Evolutionary conservation across 306 rosid species (phyloP).

Genomic region (Quercus bicolor): DNA sequence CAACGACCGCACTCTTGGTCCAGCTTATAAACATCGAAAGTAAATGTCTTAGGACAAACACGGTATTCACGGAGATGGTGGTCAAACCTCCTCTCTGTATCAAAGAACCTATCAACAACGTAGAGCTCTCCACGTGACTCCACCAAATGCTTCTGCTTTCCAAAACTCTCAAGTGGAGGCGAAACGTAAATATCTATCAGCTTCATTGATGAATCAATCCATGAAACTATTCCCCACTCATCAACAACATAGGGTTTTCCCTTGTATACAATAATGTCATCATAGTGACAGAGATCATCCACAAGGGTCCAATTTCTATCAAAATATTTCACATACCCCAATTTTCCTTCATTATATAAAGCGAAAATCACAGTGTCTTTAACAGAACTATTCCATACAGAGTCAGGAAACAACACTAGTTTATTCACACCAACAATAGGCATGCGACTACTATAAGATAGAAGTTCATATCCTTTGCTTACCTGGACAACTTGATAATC

Average conservation of each 20-base stretch:
- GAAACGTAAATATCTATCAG: slow-evolving; percentile 38
- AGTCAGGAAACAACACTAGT: slow-evolving; percentile 11
- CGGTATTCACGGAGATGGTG: neutral
- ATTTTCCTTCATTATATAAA: neutral
- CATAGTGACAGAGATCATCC: slow-evolving; percentile 9
- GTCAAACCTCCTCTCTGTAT: neutral
- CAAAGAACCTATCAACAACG: slow-evolving; percentile 30
- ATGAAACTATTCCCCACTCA: slow-evolving; percentile 31
- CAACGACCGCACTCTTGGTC: slow-evolving; percentile 37
- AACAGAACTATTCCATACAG: neutral
- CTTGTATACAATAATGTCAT: slow-evolving; percentile 31
- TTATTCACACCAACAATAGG: neutral
- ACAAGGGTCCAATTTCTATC: slow-evolving; percentile 6
- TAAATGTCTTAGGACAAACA: neutral
- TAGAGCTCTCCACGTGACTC: slow-evolving; percentile 34
- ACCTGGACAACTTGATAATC: slow-evolving; percentile 22
- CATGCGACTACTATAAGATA: neutral
- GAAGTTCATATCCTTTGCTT: neutral
- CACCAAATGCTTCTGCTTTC: slow-evolving; percentile 30
- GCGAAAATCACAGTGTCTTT: neutral
- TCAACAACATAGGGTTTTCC: slow-evolving; percentile 34
- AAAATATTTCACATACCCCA: slow-evolving; percentile 8
- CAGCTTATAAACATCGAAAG: slow-evolving; percentile 30
- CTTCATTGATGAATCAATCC: slow-evolving; percentile 24
- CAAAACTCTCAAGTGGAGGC: neutral